Evolutionary conservation across 2,329 filamentous ascomycete genomes (phyloP).

Genomic region (Thelonectria discophora): DNA sequence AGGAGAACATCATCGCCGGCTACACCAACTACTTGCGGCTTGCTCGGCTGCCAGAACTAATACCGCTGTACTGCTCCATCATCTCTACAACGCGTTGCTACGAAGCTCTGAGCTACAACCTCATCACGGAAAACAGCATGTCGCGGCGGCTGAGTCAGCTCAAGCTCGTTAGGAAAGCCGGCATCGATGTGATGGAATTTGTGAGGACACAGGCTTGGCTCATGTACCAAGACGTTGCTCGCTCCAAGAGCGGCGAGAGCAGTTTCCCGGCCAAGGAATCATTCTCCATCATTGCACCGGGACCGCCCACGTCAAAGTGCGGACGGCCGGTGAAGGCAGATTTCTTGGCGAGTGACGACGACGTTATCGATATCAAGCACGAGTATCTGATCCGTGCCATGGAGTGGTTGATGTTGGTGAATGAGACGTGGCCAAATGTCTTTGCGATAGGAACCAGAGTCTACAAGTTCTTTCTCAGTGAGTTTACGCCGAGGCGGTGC

Average conservation of each 20-base stretch:
- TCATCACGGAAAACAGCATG: slow-evolving; percentile 75
- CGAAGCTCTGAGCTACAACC: slow-evolving; percentile 76
- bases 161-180: slow-evolving; percentile 76
- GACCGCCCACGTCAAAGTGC: slow-evolving; percentile 45
- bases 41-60: slow-evolving; percentile 76
- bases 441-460: slow-evolving; percentile 74
- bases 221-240: slow-evolving; percentile 57
- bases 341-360: slow-evolving; percentile 72
- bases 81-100: slow-evolving; percentile 72
- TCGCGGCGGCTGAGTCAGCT: slow-evolving; percentile 74
- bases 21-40: slow-evolving; percentile 84
- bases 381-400: slow-evolving; percentile 78
- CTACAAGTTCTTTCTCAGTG: slow-evolving; percentile 87
- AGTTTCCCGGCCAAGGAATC: slow-evolving; percentile 52
- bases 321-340: slow-evolving; percentile 74
- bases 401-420: slow-evolving; percentile 84
- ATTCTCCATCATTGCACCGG: slow-evolving; percentile 62
- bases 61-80: slow-evolving; percentile 88
- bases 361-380: slow-evolving; percentile 67
- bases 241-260: slow-evolving; percentile 36
- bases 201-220: slow-evolving; percentile 72
- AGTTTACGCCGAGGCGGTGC: slow-evolving; percentile 49
- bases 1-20: slow-evolving; percentile 80
- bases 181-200: slow-evolving; percentile 77
- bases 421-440: slow-evolving; percentile 75